Evolutionary conservation across 805 yeast species (phyloP).

Genomic region (Zygosaccharomyces bisporus): DNA sequence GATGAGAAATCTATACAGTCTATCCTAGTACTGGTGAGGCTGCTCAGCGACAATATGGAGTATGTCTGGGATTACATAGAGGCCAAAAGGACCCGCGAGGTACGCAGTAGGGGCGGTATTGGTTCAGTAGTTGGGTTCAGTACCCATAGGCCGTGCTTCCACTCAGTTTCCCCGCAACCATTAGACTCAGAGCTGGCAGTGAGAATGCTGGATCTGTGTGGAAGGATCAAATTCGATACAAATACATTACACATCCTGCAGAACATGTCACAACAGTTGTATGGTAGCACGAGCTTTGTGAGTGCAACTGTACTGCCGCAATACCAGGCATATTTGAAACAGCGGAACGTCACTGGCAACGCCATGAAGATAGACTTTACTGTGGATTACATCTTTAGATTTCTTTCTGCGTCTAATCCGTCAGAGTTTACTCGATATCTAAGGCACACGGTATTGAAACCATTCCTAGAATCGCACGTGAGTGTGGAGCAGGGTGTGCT

Average conservation of each 20-base stretch:
- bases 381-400: slow-evolving; percentile 38
- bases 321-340: slow-evolving; percentile 18
- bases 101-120: slow-evolving; percentile 21
- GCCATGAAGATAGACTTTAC: slow-evolving; percentile 21
- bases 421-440: slow-evolving; percentile 38
- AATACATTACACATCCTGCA: slow-evolving; percentile 34
- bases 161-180: slow-evolving; percentile 34
- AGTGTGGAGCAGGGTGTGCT: slow-evolving; percentile 35
- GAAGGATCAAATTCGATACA: slow-evolving; percentile 35
- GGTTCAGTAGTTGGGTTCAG: slow-evolving; percentile 33
- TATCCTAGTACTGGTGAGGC: slow-evolving; percentile 35
- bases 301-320: slow-evolving; percentile 19
- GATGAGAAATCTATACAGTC: slow-evolving; percentile 24
- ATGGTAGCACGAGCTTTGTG: slow-evolving; percentile 12
- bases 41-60: slow-evolving; percentile 42
- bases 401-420: slow-evolving; percentile 50
- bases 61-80: slow-evolving; percentile 37
- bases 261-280: slow-evolving; percentile 25
- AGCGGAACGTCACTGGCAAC: slow-evolving; percentile 13
- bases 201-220: slow-evolving; percentile 30
- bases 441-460: slow-evolving; percentile 20
- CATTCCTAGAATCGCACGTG: slow-evolving; percentile 35
- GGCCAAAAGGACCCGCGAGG: slow-evolving; percentile 8
- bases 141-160: slow-evolving; percentile 35
- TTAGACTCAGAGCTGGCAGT: slow-evolving; percentile 29